phyloP scores from a whole-genome alignment of 2,329 filamentous ascomycete species.

The Xylariaceae sp. region DNA sequence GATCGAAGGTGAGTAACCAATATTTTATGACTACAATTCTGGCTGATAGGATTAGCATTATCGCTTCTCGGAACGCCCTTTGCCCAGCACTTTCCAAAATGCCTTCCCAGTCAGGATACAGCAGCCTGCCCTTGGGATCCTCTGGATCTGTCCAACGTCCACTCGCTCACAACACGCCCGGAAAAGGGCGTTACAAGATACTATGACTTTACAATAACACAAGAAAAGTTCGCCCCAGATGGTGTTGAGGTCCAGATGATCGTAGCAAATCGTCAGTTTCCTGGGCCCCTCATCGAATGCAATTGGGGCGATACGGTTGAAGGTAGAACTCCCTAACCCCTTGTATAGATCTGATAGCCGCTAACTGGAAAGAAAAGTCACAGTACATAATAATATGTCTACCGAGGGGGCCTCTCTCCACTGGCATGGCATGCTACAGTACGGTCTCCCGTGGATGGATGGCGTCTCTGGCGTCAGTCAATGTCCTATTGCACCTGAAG shows the following conservation, averaged over 20 bases:
- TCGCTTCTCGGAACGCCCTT: conserved; percentile 2
- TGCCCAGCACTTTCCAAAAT: conserved; percentile 3
- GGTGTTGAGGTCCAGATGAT: conserved; percentile 43
- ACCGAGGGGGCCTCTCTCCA: conserved; percentile 20
- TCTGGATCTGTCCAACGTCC: neutral
- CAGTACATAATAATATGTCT: conserved; percentile 55
- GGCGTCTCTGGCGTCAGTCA: conserved; percentile 22
- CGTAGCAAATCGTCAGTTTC: conserved; percentile 50
- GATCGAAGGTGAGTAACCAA: neutral
- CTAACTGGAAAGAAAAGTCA: conserved; percentile 33
- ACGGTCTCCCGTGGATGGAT: conserved; percentile 19
- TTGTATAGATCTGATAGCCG: neutral
- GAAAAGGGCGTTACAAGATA: conserved; percentile 13
- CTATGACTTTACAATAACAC: conserved; percentile 33
- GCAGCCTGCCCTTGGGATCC: conserved; percentile 1
- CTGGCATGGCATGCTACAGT: conserved; percentile 19
- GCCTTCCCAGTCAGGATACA: neutral
- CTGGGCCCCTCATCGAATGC: conserved; percentile 48
- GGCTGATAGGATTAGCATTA: neutral
- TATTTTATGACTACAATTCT: neutral
- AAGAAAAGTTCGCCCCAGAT: conserved; percentile 38
- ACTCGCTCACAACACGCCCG: neutral
- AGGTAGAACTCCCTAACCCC: conserved; percentile 4
- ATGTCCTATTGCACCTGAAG: conserved; percentile 18
- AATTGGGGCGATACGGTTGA: conserved; percentile 42